Percentiles rank a stretch among this genome's conserved stretches.
Evolutionary conservation across 2,329 filamentous ascomycete species (phyloP).

Genomic region (Fusarium clavum): DNA sequence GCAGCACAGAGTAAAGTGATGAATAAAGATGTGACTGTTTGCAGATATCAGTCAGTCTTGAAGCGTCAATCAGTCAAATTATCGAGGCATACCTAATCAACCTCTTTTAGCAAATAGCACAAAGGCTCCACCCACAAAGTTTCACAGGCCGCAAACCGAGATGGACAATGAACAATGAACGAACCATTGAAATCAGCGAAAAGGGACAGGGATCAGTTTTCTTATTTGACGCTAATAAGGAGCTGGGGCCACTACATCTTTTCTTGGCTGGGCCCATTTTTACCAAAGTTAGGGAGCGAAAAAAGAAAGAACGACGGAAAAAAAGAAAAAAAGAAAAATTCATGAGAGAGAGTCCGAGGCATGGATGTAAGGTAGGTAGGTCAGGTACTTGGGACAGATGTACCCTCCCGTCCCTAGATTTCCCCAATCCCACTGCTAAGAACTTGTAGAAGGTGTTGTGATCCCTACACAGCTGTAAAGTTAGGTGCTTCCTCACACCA

Average conservation of each 20-base stretch:
- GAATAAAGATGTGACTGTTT: not conserved
- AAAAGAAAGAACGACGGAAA: constrained; percentile 2
- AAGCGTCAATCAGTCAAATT: not conserved
- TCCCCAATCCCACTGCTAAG: constrained; percentile 7
- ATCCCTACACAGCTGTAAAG: not conserved
- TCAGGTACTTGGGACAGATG: constrained; percentile 26
- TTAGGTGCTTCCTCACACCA: constrained; percentile 27
- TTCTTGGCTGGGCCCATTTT: constrained; percentile 19
- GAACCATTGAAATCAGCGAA: constrained; percentile 11
- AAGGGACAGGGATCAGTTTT: constrained; percentile 28
- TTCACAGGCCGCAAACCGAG: constrained; percentile 36
- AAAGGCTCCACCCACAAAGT: constrained; percentile 35
- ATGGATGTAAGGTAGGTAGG: not conserved
- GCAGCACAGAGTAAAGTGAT: not conserved
- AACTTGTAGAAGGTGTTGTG: constrained; percentile 2
- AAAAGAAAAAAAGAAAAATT: not conserved
- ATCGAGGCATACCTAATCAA: constrained; percentile 5
- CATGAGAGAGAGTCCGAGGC: not conserved
- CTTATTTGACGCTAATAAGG: constrained; percentile 17
- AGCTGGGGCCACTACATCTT: constrained; percentile 41
- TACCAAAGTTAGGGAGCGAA: constrained; percentile 9
- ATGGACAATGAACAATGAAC: constrained; percentile 25
- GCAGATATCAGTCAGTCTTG: not conserved
- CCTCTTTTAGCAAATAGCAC: constrained; percentile 6
- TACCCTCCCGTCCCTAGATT: constrained; percentile 15